Evolutionary conservation across 129 eudicot species (phyloP), one percentile per base, ranked within the genome.

Genomic region (Rutidosis leptorrhynchoides): DNA sequence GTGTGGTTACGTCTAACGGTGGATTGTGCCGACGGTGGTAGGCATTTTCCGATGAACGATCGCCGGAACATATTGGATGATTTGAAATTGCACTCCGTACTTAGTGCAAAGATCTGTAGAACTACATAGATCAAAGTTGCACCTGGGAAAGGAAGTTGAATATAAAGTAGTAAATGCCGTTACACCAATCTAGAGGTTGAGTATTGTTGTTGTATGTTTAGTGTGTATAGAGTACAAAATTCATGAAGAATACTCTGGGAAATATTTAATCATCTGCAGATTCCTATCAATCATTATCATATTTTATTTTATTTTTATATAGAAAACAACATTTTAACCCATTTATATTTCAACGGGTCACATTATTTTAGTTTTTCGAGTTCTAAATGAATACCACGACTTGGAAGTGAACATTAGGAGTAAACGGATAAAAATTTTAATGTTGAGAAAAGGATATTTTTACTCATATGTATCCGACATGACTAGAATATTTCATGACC

Each of bases 121-220:
- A n/a, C n/a, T n/a, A n/a, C n/a, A n/a, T n/a, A n/a, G n/a, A n/a
- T n/a, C n/a, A n/a, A 24, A 52, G 55, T 17, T 65, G 75, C 68
- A 93, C 96, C 96, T 88, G 95, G 53, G 57, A 96, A 84, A 78
- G 99, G 96, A 4, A 93, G 95, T 59, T 96, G 99, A 60, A 93
- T 89, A 70, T 93, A 93, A 22, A 93, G 90, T 82, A 95, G 67
- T n/a, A n/a, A n/a, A n/a, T n/a, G n/a, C n/a, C n/a, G n/a, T n/a
- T n/a, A n/a, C n/a, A n/a, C n/a, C n/a, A n/a, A n/a, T n/a, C n/a
- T n/a, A n/a, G n/a, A n/a, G n/a, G n/a, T n/a, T n/a, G n/a, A n/a
- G n/a, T n/a, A n/a, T n/a, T n/a, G n/a, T n/a, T n/a, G n/a, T n/a
- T n/a, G n/a, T 35, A 35, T 9, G 42, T 37, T 37, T 37, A 10